These are phyloP conservation scores for Euryodendron excelsum DNA, from an alignment of 148 eudicot species.

Conservation along the genomic window DNA sequence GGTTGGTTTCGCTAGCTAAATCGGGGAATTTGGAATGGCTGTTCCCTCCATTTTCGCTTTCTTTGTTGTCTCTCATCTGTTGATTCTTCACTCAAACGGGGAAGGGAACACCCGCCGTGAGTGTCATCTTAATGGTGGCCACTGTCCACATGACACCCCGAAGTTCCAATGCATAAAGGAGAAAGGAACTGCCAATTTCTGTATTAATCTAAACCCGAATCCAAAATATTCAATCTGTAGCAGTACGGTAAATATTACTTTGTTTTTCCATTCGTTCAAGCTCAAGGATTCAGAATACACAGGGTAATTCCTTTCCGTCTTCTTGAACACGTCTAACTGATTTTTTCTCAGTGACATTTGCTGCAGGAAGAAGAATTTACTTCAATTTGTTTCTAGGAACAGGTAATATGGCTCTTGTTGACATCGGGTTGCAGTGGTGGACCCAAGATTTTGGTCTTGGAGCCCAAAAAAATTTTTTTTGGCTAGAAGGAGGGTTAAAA, in stretches of 20 bases:
- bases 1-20: too few relatives aligned
- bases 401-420: too few relatives aligned
- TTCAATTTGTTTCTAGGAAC: background rate
- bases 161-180: background rate
- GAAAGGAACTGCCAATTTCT: background rate
- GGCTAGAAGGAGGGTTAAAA: too few relatives aligned
- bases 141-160: rapidly evolving
- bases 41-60: background rate
- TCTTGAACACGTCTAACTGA: background rate
- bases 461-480: too few relatives aligned
- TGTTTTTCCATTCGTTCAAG: background rate
- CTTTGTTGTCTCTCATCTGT: background rate
- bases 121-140: background rate
- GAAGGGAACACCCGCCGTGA: too few relatives aligned
- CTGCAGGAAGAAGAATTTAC: slow-evolving; percentile 5
- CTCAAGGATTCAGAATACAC: background rate
- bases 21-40: background rate
- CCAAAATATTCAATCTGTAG: slow-evolving; percentile 5
- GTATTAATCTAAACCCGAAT: background rate
- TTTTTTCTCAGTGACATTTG: background rate
- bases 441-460: too few relatives aligned
- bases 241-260: background rate
- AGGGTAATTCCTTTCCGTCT: background rate
- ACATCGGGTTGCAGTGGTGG: too few relatives aligned
- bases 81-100: background rate